Evolutionary conservation across 345 rosid species (phyloP).

Genomic region (Populus deltoides): DNA sequence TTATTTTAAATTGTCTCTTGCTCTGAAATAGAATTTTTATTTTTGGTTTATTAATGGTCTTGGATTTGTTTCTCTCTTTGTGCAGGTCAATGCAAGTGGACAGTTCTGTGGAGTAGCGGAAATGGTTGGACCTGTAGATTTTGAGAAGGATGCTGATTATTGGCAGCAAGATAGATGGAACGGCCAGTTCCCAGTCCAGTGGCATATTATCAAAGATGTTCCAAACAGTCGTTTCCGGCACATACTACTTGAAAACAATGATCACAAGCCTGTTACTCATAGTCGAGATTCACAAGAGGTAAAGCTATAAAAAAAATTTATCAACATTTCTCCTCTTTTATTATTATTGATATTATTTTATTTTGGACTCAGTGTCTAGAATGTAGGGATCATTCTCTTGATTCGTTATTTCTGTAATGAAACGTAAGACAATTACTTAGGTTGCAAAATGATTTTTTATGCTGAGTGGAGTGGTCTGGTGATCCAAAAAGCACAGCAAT

Average conservation of each 20-base stretch:
- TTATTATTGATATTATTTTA: background rate
- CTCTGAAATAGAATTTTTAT: background rate
- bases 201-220: constrained; percentile 73
- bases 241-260: constrained; percentile 63
- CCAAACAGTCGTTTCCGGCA: constrained; percentile 65
- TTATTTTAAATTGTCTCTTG: background rate
- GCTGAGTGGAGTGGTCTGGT: background rate
- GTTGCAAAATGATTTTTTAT: background rate
- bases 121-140: constrained; percentile 71
- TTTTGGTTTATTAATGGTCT: background rate
- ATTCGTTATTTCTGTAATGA: background rate
- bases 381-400: background rate
- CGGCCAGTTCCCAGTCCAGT: constrained; percentile 74
- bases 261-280: constrained; percentile 73
- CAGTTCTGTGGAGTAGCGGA: constrained; percentile 76
- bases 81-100: constrained; percentile 77
- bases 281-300: constrained; percentile 84
- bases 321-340: background rate
- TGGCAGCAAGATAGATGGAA: constrained; percentile 83
- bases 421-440: background rate
- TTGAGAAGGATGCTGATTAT: constrained; percentile 61
- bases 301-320: background rate
- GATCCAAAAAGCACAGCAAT: background rate
- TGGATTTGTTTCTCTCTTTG: constrained; percentile 7
- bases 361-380: background rate